A percentile compares a stretch with the other conserved stretches of the same genome.
Evolutionary conservation across 495 filamentous ascomycete species (phyloP).

Genomic region (Platismatia glauca): DNA sequence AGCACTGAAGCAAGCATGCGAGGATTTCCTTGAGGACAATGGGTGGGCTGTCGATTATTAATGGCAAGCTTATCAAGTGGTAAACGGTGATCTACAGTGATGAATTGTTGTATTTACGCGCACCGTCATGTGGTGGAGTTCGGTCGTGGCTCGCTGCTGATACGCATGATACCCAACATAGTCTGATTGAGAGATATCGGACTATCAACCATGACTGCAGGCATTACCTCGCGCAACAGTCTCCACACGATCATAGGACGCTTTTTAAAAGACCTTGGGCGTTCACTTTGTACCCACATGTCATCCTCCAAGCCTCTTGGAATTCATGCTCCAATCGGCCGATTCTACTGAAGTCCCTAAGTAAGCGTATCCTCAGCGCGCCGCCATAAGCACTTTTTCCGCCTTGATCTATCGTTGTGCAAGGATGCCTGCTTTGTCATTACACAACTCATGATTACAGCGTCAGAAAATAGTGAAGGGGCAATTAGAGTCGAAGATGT

Average conservation of each 20-base stretch:
- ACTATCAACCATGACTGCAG: neutral
- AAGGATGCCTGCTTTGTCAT: neutral
- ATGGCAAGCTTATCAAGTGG: neutral
- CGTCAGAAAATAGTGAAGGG: neutral
- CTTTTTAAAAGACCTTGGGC: neutral
- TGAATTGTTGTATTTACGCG: neutral
- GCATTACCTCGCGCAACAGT: neutral
- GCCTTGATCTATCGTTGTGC: neutral
- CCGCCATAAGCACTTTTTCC: neutral
- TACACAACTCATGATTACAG: neutral
- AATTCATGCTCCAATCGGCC: neutral
- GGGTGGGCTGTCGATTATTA: constrained; percentile 94
- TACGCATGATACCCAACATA: neutral
- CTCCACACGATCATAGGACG: neutral
- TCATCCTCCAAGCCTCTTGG: neutral
- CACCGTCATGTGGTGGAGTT: neutral
- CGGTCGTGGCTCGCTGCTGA: neutral
- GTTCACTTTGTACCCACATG: neutral
- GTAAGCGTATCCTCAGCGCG: neutral
- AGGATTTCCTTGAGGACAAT: constrained; percentile 74
- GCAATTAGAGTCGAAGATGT: neutral
- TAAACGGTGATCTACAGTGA: neutral
- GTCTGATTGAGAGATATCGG: neutral
- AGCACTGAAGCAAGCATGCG: constrained; percentile 72
- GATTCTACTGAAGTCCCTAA: neutral